Percentiles rank a stretch among this genome's conserved stretches.
Conservation (phyloP, 2,329 filamentous ascomycete species). For the Scytalidium lignicola region DNA sequence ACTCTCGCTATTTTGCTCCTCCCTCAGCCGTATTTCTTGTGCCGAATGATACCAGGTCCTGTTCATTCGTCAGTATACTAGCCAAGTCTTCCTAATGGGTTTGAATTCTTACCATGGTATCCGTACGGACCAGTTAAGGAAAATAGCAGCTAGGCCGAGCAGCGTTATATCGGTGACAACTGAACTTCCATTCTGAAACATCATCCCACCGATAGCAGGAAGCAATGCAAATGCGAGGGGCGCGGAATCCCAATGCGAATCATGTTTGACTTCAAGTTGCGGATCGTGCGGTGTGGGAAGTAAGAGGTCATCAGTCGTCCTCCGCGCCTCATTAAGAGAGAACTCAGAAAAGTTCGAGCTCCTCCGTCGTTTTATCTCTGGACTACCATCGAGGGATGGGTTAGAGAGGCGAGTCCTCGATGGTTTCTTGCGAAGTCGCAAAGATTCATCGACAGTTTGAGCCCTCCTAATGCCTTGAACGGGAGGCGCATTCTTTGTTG, state of each 20-base stretch:
- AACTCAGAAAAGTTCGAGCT: constrained; percentile 77
- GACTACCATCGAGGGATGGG: constrained; percentile 15
- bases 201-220: constrained; percentile 76
- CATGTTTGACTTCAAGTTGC: constrained; percentile 29
- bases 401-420: constrained; percentile 20
- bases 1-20: constrained; percentile 35
- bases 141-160: constrained; percentile 72
- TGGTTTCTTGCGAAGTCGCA: constrained; percentile 15
- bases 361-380: constrained; percentile 46
- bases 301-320: constrained; percentile 65
- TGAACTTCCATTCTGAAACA: constrained; percentile 79
- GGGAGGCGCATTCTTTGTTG: neutral
- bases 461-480: constrained; percentile 1
- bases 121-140: constrained; percentile 88
- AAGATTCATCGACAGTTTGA: constrained; percentile 15
- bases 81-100: neutral
- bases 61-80: constrained; percentile 7
- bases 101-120: constrained; percentile 67
- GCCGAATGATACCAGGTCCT: constrained; percentile 73
- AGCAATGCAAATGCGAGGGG: constrained; percentile 79
- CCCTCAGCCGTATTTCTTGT: constrained; percentile 53
- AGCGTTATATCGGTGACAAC: constrained; percentile 83
- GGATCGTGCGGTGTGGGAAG: constrained; percentile 45
- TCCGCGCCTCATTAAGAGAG: constrained; percentile 62
- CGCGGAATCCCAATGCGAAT: constrained; percentile 70